These are phyloP conservation scores for Apiospora pterosperma DNA, from an alignment of 2,329 filamentous ascomycete species.

Conservation along the genomic window DNA sequence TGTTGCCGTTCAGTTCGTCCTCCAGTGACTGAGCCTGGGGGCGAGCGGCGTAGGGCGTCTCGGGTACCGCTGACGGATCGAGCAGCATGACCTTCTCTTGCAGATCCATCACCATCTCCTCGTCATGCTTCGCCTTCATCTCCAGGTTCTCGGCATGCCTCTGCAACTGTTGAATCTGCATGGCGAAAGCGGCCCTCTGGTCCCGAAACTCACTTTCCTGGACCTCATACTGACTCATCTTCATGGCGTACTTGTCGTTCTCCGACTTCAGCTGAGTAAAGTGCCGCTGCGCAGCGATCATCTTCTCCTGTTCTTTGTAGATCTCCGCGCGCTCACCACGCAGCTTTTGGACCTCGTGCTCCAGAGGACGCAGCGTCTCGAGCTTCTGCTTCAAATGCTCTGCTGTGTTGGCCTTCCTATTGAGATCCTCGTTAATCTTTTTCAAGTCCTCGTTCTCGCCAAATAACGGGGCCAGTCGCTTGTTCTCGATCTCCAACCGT, in stretches of 20 bases:
- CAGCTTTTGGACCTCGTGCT: conserved; percentile 53
- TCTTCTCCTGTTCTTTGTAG: conserved; percentile 27
- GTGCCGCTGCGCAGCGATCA: conserved; percentile 25
- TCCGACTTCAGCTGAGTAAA: conserved; percentile 31
- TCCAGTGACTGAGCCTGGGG: conserved; percentile 39
- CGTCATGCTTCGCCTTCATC: conserved; percentile 45
- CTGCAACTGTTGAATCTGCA: conserved; percentile 28
- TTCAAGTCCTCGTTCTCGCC: conserved; percentile 60
- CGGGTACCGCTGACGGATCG: conserved; percentile 24
- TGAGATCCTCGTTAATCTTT: conserved; percentile 54
- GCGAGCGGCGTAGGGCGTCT: conserved; percentile 32
- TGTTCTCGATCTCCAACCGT: conserved; percentile 43
- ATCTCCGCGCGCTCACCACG: conserved; percentile 53
- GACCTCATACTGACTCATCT: conserved; percentile 32
- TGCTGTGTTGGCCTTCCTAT: conserved; percentile 60
- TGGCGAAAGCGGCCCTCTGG: conserved; percentile 36
- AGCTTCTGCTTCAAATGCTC: conserved; percentile 63
- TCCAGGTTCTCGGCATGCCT: conserved; percentile 28
- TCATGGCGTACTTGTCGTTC: conserved; percentile 28
- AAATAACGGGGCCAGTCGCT: conserved; percentile 48
- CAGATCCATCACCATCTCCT: conserved; percentile 54
- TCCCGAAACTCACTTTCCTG: conserved; percentile 39
- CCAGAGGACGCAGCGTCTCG: conserved; percentile 51
- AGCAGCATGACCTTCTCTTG: conserved; percentile 52
- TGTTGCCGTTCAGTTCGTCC: conserved; percentile 55